These are phyloP conservation scores for Ogataea trehalophila DNA, from an alignment of 805 yeast species.

Conservation along the genomic window DNA sequence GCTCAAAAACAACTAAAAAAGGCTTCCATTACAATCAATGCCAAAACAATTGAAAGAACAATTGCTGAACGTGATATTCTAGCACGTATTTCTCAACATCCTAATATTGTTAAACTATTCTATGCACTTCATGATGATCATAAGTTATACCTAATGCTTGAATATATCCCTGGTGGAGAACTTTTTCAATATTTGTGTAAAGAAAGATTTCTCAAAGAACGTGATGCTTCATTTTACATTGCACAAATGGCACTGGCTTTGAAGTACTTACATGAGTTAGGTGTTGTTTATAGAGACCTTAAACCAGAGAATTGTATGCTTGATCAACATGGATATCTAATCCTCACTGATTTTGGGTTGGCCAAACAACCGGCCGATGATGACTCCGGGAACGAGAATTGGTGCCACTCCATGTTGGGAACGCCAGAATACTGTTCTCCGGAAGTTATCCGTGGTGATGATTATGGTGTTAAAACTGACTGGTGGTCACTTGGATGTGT, in stretches of 20 bases:
- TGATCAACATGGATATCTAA: conserved; percentile 69
- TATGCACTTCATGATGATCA: conserved; percentile 78
- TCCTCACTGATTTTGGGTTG: conserved; percentile 82
- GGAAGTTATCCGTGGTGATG: conserved; percentile 71
- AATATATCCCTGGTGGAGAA: conserved; percentile 91
- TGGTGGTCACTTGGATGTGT: conserved; percentile 91
- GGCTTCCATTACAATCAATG: conserved; percentile 59
- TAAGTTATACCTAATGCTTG: conserved; percentile 68
- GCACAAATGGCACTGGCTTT: conserved; percentile 80
- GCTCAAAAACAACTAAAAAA: conserved; percentile 84
- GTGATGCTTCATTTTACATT: conserved; percentile 63
- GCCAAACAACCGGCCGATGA: conserved; percentile 40
- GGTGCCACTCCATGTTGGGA: conserved; percentile 60
- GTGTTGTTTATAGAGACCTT: conserved; percentile 80
- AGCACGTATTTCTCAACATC: conserved; percentile 59
- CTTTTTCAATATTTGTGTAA: conserved; percentile 56
- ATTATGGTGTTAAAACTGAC: conserved; percentile 73
- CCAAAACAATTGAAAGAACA: conserved; percentile 61
- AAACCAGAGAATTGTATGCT: conserved; percentile 87
- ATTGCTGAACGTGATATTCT: conserved; percentile 71
- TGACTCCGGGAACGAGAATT: conserved; percentile 30
- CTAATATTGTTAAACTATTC: conserved; percentile 75
- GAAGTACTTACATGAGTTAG: conserved; percentile 65
- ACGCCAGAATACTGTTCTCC: conserved; percentile 89
- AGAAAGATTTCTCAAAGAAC: conserved; percentile 44